A percentile compares a stretch with the other conserved stretches of the same genome.
Evolutionary conservation across 2,329 filamentous ascomycete genomes (phyloP).

Genomic region (Aspergillus quadrilineatus): DNA sequence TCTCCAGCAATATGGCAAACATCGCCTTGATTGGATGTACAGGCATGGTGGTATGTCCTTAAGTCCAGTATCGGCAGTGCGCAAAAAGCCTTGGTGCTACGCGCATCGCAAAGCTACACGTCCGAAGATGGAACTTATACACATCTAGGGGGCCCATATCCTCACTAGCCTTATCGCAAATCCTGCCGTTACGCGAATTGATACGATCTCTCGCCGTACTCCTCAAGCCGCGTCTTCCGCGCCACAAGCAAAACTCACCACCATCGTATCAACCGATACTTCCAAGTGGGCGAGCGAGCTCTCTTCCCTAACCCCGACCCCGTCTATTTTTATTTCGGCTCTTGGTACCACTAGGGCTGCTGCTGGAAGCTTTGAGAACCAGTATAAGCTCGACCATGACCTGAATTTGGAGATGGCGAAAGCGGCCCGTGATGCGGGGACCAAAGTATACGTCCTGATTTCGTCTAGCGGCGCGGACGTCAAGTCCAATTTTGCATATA

Average conservation of each 20-base stretch:
- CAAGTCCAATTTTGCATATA: slow-evolving; percentile 56
- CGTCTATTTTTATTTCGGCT: slow-evolving; percentile 69
- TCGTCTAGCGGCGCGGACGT: slow-evolving; percentile 57
- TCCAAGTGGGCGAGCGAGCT: slow-evolving; percentile 66
- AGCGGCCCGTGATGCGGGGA: slow-evolving; percentile 70
- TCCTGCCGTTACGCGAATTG: slow-evolving; percentile 40
- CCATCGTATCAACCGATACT: slow-evolving; percentile 67
- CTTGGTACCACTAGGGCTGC: slow-evolving; percentile 75
- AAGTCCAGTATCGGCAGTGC: not conserved
- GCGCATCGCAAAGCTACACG: not conserved
- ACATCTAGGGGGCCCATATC: slow-evolving; percentile 68
- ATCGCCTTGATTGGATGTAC: slow-evolving; percentile 48
- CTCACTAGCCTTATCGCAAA: slow-evolving; percentile 54
- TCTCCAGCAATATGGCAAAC: slow-evolving; percentile 40
- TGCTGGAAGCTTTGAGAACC: slow-evolving; percentile 73
- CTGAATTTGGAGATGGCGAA: slow-evolving; percentile 76
- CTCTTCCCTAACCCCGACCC: slow-evolving; percentile 53
- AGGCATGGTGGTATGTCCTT: slow-evolving; percentile 49
- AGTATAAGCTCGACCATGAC: slow-evolving; percentile 86
- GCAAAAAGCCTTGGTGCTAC: not conserved
- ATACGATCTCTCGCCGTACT: slow-evolving; percentile 48
- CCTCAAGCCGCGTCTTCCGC: slow-evolving; percentile 46
- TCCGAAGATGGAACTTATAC: slow-evolving; percentile 20
- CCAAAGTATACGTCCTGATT: slow-evolving; percentile 74
- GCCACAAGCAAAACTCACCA: slow-evolving; percentile 60